Percentiles rank a stretch among this genome's conserved stretches.
phyloP scores from a whole-genome alignment of 306 rosid genomes.

The Dryas drummondii region DNA sequence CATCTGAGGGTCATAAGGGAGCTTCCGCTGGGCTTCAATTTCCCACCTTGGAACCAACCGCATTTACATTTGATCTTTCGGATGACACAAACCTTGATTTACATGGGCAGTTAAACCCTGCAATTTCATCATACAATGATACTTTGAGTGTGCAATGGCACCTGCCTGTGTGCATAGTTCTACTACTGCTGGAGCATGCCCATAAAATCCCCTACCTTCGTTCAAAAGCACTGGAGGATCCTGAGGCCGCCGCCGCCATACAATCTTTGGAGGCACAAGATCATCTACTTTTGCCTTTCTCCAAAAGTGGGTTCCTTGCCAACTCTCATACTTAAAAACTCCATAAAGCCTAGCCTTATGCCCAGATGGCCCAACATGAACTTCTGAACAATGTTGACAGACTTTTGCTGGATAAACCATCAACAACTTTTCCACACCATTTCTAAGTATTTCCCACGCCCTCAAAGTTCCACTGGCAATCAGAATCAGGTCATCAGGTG shows the following conservation, averaged over 20 bases:
- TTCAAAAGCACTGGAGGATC: constrained; percentile 76
- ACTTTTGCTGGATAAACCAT: constrained; percentile 77
- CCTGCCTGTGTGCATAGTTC: constrained; percentile 77
- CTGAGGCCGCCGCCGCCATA: constrained; percentile 71
- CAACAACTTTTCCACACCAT: constrained; percentile 67
- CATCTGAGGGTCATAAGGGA: not conserved
- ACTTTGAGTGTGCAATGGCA: constrained; percentile 53
- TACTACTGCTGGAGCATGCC: constrained; percentile 74
- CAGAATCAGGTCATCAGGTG: constrained; percentile 40
- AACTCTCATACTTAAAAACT: constrained; percentile 73
- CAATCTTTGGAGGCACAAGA: constrained; percentile 74
- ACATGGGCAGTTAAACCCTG: constrained; percentile 57
- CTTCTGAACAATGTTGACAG: constrained; percentile 80
- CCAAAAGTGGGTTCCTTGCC: constrained; percentile 87
- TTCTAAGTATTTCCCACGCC: constrained; percentile 77
- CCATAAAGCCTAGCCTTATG: constrained; percentile 83
- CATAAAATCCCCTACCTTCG: constrained; percentile 65
- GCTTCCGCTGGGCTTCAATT: not conserved
- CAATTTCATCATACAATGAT: constrained; percentile 67
- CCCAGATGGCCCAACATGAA: constrained; percentile 90
- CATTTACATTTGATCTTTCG: not conserved
- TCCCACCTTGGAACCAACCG: not conserved
- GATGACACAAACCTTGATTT: constrained; percentile 15
- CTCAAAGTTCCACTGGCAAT: constrained; percentile 56
- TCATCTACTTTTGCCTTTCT: constrained; percentile 67